These are phyloP conservation scores for Graphiopsis chlorocephala DNA, from an alignment of 2,329 filamentous ascomycete species.

Conservation along the genomic window DNA sequence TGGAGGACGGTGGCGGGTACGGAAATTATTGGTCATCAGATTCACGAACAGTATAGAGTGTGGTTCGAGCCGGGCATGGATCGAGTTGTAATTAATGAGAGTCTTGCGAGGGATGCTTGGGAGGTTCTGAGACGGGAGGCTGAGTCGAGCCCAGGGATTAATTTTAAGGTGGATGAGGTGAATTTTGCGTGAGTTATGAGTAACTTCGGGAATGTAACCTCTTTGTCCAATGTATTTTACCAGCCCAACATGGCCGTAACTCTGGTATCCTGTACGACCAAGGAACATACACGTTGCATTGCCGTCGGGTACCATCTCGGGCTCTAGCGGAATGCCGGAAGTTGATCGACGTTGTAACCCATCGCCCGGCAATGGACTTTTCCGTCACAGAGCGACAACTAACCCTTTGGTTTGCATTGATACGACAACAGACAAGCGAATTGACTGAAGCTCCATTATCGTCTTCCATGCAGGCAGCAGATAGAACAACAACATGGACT, in stretches of 20 bases:
- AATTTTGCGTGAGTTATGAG: not conserved
- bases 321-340: not conserved
- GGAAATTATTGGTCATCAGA: constrained; percentile 40
- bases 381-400: not conserved
- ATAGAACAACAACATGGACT: not conserved
- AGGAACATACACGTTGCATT: too few species aligned
- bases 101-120: not conserved
- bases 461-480: too few species aligned
- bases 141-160: not conserved
- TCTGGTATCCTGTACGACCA: too few species aligned
- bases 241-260: not conserved
- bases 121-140: not conserved
- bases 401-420: not conserved
- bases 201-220: not conserved
- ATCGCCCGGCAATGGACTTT: not conserved
- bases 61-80: not conserved
- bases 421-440: too few species aligned
- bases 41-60: constrained; percentile 40
- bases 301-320: not conserved
- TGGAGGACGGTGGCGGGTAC: constrained; percentile 43
- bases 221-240: not conserved
- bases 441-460: not conserved
- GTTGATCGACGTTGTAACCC: not conserved
- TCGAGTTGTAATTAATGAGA: not conserved
- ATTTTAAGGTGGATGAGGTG: not conserved